Evolutionary conservation across 148 eudicot genomes (phyloP).

Genomic region (Tetragonia tetragonoides): DNA sequence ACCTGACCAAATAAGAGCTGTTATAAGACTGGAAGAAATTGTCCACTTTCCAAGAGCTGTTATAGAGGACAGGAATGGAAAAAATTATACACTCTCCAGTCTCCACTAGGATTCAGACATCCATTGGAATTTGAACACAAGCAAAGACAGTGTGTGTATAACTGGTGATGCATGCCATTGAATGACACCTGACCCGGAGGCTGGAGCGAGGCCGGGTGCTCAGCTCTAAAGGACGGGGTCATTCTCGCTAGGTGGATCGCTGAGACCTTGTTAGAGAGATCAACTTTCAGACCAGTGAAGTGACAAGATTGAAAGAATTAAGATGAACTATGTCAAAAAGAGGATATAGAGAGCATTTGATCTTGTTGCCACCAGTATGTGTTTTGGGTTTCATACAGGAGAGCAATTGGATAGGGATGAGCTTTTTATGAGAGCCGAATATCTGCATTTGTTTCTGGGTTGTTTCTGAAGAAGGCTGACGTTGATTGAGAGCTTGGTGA

Average conservation of each 20-base stretch:
- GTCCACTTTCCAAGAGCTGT: too few species aligned
- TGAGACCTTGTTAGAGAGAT: constrained; percentile 21
- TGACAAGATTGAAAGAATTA: constrained; percentile 31
- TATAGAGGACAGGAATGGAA: constrained; percentile 34
- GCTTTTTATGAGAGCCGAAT: too few species aligned
- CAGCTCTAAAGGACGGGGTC: constrained; percentile 55
- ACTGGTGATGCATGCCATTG: constrained; percentile 63
- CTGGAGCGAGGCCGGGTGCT: constrained; percentile 60
- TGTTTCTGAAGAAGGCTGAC: too few species aligned
- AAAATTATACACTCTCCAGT: constrained; percentile 24
- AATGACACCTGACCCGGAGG: constrained; percentile 67
- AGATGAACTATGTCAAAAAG: constrained; percentile 33
- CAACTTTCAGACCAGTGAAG: too few species aligned
- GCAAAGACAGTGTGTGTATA: constrained; percentile 58
- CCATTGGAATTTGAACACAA: constrained; percentile 51
- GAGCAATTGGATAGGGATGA: too few species aligned
- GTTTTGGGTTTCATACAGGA: too few species aligned
- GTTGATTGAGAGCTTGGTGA: constrained; percentile 39
- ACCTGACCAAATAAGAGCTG: constrained; percentile 32
- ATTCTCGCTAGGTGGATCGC: constrained; percentile 45
- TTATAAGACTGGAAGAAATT: too few species aligned
- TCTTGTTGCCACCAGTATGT: too few species aligned
- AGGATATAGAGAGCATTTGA: constrained; percentile 56
- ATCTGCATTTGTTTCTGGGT: too few species aligned
- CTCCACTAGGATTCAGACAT: constrained; percentile 45